phyloP scores from a whole-genome alignment of 1,284 basidiomycete species.

The Ustilago trichophora region DNA sequence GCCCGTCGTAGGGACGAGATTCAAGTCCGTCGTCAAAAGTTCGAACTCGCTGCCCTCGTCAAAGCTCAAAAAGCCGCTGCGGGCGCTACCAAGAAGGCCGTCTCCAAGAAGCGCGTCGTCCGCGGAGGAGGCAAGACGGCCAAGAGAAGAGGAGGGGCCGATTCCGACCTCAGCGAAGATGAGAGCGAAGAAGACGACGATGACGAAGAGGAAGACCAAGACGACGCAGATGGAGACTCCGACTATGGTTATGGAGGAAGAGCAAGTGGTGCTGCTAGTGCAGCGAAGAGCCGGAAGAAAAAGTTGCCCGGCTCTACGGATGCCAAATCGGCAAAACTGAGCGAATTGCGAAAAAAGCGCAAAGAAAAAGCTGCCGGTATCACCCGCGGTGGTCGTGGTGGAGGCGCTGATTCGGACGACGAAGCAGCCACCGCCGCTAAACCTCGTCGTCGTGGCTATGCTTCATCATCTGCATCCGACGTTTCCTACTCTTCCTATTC shows the following conservation, averaged over 20 bases:
- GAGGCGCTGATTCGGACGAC: constrained; percentile 9
- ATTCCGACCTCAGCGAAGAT: constrained; percentile 17
- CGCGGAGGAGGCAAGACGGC: constrained; percentile 8
- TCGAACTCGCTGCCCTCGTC: constrained; percentile 79
- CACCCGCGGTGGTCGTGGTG: too few relatives aligned
- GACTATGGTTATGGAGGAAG: constrained; percentile 58
- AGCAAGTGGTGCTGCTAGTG: constrained; percentile 76
- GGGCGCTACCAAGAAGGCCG: constrained; percentile 42
- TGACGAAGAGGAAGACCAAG: constrained; percentile 75
- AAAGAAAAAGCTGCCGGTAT: constrained; percentile 51
- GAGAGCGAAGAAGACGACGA: too few relatives aligned
- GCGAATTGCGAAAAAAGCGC: constrained; percentile 51
- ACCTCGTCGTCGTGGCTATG: constrained; percentile 3
- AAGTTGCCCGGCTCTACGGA: constrained; percentile 69
- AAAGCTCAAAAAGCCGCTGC: constrained; percentile 72
- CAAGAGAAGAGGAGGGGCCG: too few relatives aligned
- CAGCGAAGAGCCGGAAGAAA: constrained; percentile 82
- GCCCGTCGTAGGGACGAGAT: constrained; percentile 81
- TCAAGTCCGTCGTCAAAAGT: constrained; percentile 78
- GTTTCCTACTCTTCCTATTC: constrained; percentile 30
- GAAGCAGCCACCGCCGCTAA: neutral
- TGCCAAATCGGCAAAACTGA: constrained; percentile 52
- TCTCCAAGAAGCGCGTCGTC: constrained; percentile 16
- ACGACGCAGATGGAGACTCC: constrained; percentile 76
- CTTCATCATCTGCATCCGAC: constrained; percentile 1